Conservation (phyloP, 208 protist species). For the Dictyostelium gargantuum region DNA sequence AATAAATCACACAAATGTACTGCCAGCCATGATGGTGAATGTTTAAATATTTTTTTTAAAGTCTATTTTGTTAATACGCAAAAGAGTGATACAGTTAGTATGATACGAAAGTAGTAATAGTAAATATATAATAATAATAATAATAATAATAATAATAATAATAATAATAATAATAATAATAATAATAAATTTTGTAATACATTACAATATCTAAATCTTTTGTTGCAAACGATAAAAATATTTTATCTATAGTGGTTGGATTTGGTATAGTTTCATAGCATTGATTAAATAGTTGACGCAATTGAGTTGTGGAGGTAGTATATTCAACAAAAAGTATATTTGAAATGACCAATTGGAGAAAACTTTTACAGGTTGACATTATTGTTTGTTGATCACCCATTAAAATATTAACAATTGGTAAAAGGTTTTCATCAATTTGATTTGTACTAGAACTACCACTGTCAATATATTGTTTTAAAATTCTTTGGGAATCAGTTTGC, state of each 20-base stretch:
- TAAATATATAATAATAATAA: not conserved
- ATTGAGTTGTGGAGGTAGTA: not conserved
- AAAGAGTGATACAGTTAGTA: too few relatives aligned
- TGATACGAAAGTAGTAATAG: too few relatives aligned
- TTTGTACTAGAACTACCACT: not conserved
- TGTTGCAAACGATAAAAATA: constrained; percentile 30
- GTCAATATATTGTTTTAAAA: not conserved
- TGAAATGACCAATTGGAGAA: not conserved
- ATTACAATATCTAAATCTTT: not conserved
- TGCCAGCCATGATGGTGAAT: constrained; percentile 17
- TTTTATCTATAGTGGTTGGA: not conserved
- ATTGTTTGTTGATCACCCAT: not conserved
- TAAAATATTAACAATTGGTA: constrained; percentile 1
- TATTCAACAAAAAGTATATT: constrained; percentile 31
- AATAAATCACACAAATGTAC: constrained; percentile 49
- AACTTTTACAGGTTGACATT: not conserved
- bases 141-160: too few relatives aligned
- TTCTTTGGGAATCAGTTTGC: not conserved
- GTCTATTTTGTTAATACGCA: too few relatives aligned
- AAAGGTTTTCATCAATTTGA: not conserved
- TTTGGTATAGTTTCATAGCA: not conserved
- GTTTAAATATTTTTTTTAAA: not conserved
- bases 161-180: not conserved
- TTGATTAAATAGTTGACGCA: constrained; percentile 18
- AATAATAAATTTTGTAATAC: not conserved